Evolutionary conservation across 495 filamentous ascomycete genomes (phyloP).

Genomic region (Articulospora tetracladia): DNA sequence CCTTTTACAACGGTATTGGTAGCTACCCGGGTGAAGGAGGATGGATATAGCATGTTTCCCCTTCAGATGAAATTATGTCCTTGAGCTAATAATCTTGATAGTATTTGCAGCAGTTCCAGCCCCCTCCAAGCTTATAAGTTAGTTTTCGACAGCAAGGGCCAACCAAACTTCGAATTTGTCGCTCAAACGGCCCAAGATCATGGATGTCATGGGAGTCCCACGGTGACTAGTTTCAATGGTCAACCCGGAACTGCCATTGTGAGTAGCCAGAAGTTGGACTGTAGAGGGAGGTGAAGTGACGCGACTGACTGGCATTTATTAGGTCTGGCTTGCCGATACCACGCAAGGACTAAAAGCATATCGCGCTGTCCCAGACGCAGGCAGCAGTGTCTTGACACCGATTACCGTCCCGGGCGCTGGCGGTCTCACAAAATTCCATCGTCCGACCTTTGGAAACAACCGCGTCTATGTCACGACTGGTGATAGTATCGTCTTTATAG

Average conservation of each 20-base stretch:
- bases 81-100: neutral
- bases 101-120: constrained; percentile 14
- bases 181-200: constrained; percentile 25
- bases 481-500: constrained; percentile 31
- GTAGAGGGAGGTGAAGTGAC: constrained; percentile 18
- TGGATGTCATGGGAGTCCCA: constrained; percentile 35
- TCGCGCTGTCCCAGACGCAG: constrained; percentile 28
- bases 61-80: no score
- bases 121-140: constrained; percentile 32
- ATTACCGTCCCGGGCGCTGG: constrained; percentile 29
- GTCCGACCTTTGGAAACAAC: constrained; percentile 38
- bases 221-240: constrained; percentile 34
- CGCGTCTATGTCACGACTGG: constrained; percentile 16
- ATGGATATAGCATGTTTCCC: constrained; percentile 38
- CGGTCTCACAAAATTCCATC: constrained; percentile 38
- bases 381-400: constrained; percentile 26
- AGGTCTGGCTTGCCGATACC: constrained; percentile 38
- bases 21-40: constrained; percentile 43
- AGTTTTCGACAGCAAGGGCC: constrained; percentile 29
- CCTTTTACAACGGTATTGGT: constrained; percentile 40
- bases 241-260: constrained; percentile 28
- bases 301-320: constrained; percentile 1
- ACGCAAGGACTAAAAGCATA: constrained; percentile 36
- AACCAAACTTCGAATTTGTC: constrained; percentile 21
- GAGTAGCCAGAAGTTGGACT: neutral